Conservation (phyloP, 192 early-diverging fungal species). For the Coemansia brasiliensis region DNA sequence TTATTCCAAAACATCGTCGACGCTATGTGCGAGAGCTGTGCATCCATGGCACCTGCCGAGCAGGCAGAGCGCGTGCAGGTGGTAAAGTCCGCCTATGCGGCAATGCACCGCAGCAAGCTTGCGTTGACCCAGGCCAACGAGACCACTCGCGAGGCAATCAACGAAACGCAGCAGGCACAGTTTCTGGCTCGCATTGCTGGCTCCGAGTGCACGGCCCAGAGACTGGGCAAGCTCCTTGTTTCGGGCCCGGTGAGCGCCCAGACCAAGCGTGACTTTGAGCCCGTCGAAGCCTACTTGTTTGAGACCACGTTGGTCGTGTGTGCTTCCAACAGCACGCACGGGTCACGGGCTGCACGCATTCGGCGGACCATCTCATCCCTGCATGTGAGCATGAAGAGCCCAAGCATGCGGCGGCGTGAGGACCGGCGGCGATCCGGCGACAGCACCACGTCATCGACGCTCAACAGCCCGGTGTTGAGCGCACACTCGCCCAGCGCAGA, state of each 20-base stretch:
- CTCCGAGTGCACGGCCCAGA: background rate
- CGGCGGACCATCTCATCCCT: conserved; percentile 46
- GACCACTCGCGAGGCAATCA: conserved; percentile 37
- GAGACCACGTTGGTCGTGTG: conserved; percentile 30
- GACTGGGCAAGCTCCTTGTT: conserved; percentile 26
- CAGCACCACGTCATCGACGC: conserved; percentile 35
- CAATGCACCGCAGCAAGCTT: conserved; percentile 41
- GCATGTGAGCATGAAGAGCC: conserved; percentile 28
- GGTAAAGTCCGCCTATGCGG: conserved; percentile 28
- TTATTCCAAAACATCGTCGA: conserved; percentile 46
- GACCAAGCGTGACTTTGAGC: conserved; percentile 20
- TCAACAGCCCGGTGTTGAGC: conserved; percentile 17
- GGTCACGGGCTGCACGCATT: conserved; percentile 15
- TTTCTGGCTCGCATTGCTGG: conserved; percentile 40
- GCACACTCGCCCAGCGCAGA: conserved; percentile 15
- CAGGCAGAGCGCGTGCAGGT: conserved; percentile 13
- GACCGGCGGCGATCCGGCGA: conserved; percentile 27
- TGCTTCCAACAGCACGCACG: conserved; percentile 2
- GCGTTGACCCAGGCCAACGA: conserved; percentile 46
- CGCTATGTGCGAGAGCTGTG: conserved; percentile 21
- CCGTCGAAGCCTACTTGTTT: conserved; percentile 38
- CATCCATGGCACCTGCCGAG: conserved; percentile 1
- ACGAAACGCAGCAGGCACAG: conserved; percentile 20
- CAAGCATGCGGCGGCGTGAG: conserved; percentile 1
- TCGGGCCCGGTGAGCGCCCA: conserved; percentile 19